phyloP scores from a whole-genome alignment of 2,329 filamentous ascomycete species.

The Cladosporium cucumerinum region DNA sequence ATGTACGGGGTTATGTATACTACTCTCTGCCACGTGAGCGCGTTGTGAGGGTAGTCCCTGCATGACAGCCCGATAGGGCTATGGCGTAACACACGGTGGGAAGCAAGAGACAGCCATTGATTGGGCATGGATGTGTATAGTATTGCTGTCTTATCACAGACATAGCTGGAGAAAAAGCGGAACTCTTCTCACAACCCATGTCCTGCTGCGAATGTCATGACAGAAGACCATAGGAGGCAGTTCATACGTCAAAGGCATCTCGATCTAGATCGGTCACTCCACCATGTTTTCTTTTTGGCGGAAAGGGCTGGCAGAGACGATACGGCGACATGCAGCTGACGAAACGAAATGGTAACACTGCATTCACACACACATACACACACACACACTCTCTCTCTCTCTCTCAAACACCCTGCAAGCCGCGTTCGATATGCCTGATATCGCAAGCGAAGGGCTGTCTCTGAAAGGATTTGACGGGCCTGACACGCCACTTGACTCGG shows the following conservation, averaged over 20 bases:
- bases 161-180: neutral
- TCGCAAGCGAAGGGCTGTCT: neutral
- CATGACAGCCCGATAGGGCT: neutral
- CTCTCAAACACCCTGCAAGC: neutral
- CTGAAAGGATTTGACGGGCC: neutral
- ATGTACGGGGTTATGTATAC: neutral
- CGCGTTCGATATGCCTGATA: neutral
- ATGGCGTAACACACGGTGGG: neutral
- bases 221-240: neutral
- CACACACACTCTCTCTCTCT: no score
- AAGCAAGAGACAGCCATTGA: neutral
- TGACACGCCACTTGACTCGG: conserved; percentile 1
- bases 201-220: no score
- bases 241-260: no score
- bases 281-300: neutral
- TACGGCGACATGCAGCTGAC: neutral
- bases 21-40: neutral
- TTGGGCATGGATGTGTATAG: neutral
- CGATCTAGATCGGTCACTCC: neutral
- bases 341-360: neutral
- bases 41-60: neutral
- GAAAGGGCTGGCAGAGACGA: neutral
- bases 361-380: no score
- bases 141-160: neutral
- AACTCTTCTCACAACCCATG: no score